These are phyloP conservation scores for Nigrospora osmanthi DNA, from an alignment of 2,329 filamentous ascomycete species.

Conservation along the genomic window DNA sequence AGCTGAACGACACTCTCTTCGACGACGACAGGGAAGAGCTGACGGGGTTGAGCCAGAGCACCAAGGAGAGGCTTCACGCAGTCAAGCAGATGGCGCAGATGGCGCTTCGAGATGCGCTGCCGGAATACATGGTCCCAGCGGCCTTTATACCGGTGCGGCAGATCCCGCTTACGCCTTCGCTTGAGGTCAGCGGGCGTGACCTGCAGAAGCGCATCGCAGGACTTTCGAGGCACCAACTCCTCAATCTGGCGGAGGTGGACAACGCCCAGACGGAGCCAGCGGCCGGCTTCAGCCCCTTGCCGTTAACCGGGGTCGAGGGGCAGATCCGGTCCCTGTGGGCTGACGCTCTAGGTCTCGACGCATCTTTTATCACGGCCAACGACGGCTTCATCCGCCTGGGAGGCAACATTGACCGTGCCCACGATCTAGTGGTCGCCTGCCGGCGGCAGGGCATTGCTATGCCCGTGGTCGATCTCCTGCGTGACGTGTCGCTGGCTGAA, in stretches of 20 bases:
- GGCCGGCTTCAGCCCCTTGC: conserved; percentile 34
- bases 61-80: conserved; percentile 33
- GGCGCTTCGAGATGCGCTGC: conserved; percentile 28
- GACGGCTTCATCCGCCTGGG: conserved; percentile 39
- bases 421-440: conserved; percentile 34
- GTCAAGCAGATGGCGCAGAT: conserved; percentile 35
- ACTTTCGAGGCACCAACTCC: conserved; percentile 33
- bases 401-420: conserved; percentile 36
- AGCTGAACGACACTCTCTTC: conserved; percentile 32
- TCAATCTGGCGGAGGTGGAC: conserved; percentile 29
- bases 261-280: conserved; percentile 27
- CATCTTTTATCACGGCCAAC: conserved; percentile 29
- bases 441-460: conserved; percentile 32
- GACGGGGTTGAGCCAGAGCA: conserved; percentile 25
- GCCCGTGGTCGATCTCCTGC: conserved; percentile 33
- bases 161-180: conserved; percentile 39
- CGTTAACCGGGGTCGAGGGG: conserved; percentile 38
- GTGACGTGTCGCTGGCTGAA: conserved; percentile 32
- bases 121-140: conserved; percentile 34
- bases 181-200: conserved; percentile 41
- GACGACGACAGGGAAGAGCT: conserved; percentile 28
- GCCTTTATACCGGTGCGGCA: conserved; percentile 39
- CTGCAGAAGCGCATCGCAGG: conserved; percentile 36
- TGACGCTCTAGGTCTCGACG: conserved; percentile 28
- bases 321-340: conserved; percentile 41